Evolutionary conservation across 805 yeast species (phyloP), one percentile per base, ranked within the genome.

Genomic region (Wickerhamiella domercqiae): DNA sequence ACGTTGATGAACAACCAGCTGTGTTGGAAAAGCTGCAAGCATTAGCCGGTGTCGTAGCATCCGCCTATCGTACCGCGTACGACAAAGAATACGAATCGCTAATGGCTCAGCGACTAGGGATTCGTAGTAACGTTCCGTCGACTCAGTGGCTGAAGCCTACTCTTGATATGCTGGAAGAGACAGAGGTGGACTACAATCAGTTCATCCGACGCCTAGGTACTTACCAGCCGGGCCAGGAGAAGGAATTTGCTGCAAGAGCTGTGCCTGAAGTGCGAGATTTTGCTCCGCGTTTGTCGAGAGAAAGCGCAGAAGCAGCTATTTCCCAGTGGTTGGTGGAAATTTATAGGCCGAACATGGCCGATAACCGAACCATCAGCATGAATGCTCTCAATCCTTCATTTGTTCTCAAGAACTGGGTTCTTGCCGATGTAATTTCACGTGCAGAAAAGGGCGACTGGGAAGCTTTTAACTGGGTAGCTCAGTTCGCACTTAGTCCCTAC

Each of bases 361-460:
- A 7, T 9, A 53, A 51, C 9, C 63, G 86, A 36, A 47, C 42
- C 3, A 44, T 40, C 6, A 47, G 62, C 3, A 71, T 83, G 34
- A 51, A 59, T 5, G 37, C 47, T 2, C 61, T 59, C 35, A 90
- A 87, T 50, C 98, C 97, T 2, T 52, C 71, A 25, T 87, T 87
- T 51, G 67, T 79, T 4, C 90, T 94, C 16, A 67, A 87, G 42
- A 79, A 75, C 45, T 82, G 93, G 84, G 75, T 86, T 37, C 62
- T 90, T 38, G 82, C 83, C 38, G 86, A 84, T 43, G 94, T 83
- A 1, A 75, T 81, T 33, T 66, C 69, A 0, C 62, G 67, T 26
- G 79, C 73, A 2, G 15, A 9, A n/a, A 61, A 66, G 21, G 62
- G 62, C n/a, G 63, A 68, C 25, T 75, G 73, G 51, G 50, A 64